phyloP scores from a whole-genome alignment of 495 filamentous ascomycete genomes.

The Cercophora scortea region DNA sequence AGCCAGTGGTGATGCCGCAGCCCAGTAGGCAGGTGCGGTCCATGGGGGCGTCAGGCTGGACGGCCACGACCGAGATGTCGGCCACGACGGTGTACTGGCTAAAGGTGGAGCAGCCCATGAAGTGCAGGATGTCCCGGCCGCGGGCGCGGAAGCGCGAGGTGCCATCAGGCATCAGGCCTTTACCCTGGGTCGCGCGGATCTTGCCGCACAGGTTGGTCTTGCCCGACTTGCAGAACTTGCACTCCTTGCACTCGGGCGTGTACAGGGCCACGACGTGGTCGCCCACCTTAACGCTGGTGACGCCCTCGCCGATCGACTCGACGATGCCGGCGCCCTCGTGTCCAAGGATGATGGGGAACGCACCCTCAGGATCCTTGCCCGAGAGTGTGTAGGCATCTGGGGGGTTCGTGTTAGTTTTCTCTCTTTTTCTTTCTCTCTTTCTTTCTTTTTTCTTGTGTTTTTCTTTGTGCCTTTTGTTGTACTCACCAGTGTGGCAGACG shows the following conservation, averaged over 20 bases:
- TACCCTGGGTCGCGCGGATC: constrained; percentile 94
- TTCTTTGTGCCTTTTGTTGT: no score
- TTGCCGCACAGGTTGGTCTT: constrained; percentile 99
- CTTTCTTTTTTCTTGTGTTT: no score
- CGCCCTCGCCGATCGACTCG: constrained; percentile 93
- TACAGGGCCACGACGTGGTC: constrained; percentile 95
- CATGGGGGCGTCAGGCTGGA: constrained; percentile 85
- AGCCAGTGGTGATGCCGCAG: constrained; percentile 97
- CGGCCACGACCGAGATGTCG: constrained; percentile 94
- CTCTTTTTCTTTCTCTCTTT: neutral
- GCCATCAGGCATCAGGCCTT: constrained; percentile 95
- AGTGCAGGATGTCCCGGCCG: constrained; percentile 90
- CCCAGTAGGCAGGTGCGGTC: constrained; percentile 93
- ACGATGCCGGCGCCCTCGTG: constrained; percentile 97
- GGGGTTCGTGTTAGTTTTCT: neutral
- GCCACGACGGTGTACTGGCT: constrained; percentile 97
- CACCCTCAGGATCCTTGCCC: constrained; percentile 95
- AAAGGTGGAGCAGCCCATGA: constrained; percentile 99
- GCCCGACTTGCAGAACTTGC: constrained; percentile 98
- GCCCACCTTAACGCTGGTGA: constrained; percentile 86
- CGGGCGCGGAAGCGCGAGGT: constrained; percentile 92
- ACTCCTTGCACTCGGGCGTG: constrained; percentile 93
- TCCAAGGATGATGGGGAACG: constrained; percentile 91
- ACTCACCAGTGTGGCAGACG: constrained; percentile 91
- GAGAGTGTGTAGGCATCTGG: constrained; percentile 96